Conservation (phyloP, 2,329 filamentous ascomycete genomes). For the Neodidymelliopsis sp. region DNA sequence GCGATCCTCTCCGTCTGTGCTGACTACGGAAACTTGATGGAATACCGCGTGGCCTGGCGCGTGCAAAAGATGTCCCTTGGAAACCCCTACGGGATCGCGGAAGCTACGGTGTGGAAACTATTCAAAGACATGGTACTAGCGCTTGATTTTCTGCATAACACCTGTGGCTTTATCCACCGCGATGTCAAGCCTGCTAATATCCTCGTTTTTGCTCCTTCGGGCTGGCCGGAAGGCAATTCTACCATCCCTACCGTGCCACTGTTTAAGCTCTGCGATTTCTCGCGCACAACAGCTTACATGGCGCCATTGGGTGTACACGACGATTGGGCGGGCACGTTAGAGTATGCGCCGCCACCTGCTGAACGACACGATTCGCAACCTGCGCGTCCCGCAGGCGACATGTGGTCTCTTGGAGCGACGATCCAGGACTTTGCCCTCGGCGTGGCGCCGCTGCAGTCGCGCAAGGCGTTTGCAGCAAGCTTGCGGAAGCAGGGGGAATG, state of each 20-base stretch:
- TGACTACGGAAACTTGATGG: neutral
- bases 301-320: fast-evolving
- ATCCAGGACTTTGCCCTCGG: slow-evolving; percentile 29
- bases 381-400: slow-evolving; percentile 24
- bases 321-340: slow-evolving; percentile 23
- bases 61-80: neutral
- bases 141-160: slow-evolving; percentile 31
- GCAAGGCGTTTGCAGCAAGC: neutral
- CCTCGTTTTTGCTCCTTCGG: slow-evolving; percentile 61
- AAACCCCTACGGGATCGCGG: slow-evolving; percentile 5
- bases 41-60: slow-evolving; percentile 13
- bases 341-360: slow-evolving; percentile 23
- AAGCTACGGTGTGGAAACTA: slow-evolving; percentile 38
- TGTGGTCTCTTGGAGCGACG: slow-evolving; percentile 32
- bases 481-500: neutral
- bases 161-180: slow-evolving; percentile 71
- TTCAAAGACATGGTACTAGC: slow-evolving; percentile 31
- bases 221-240: slow-evolving; percentile 3
- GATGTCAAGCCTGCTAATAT: slow-evolving; percentile 95
- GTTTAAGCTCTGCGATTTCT: slow-evolving; percentile 37
- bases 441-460: slow-evolving; percentile 12
- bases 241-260: slow-evolving; percentile 21
- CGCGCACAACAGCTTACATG: slow-evolving; percentile 14
- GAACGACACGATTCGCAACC: neutral
- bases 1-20: slow-evolving; percentile 1